Base-by-base conservation (phyloP, 2,329 filamentous ascomycete genomes). In the Clarireedia homoeocarpa region DNA sequence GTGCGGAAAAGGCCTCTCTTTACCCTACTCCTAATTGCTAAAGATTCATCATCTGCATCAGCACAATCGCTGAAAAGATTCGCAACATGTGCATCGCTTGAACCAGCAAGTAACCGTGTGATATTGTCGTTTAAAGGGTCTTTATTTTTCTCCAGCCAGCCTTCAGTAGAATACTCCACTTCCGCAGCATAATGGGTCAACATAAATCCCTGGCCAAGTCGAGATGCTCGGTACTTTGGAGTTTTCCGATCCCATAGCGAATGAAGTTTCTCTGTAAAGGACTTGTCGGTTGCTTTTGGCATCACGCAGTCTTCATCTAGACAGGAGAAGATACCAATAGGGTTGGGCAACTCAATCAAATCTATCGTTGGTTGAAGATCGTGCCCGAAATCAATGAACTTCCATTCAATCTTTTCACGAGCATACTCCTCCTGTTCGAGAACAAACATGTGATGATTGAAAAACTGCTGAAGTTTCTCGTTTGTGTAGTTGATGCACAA, bases 391-490 rank as follows among this genome's bases (percentile, higher is more conserved):
- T 99, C 94, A 68, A 99, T 99, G 70, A 99, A 99, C 68, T 97
- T 91, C 94, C 94, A 99, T 73, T 99, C 94, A 64, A 99, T 99
- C 71, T 96, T 89, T 70, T 99, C 94, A 48, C 92, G 80, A 7
- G 94, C 91, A 71, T 99, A 99, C 71, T 99, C 94, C 71, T 99
- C 94, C 68, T 99, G 94, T 70, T 99, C 94, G 6, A 99, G 78
- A 9, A 99, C 94, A 68, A 99, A 99, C 94, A 99, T 99, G 75
- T 99, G 95, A 70, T 99, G 94, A 67, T 99, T 99, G 81, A 99
- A 99, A 72, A 99, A 99, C 65, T 99, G 94, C 68, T 99, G 94
- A 6, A 99, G 82, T 71, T 96, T 99, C 72, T 99, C 94, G 73
- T 99, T 99, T 59, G 95, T 97, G 73, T 99, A 99, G 73, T 99